phyloP scores from a whole-genome alignment of 257 asterid species.

The Agastache rugosa region DNA sequence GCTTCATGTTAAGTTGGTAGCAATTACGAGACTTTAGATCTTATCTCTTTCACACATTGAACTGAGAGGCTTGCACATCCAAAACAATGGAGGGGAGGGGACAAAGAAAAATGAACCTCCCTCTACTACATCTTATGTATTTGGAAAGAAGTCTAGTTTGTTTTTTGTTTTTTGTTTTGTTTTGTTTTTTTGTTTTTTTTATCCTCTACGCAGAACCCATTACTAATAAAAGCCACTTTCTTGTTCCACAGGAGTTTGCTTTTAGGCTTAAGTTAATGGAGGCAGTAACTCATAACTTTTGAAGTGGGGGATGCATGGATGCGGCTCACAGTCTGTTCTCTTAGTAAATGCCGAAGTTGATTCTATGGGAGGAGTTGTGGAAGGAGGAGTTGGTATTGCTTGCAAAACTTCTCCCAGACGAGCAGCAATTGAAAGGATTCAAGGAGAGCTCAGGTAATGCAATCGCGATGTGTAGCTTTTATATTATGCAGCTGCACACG shows the following conservation, averaged over 20 bases:
- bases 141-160: constrained; percentile 2
- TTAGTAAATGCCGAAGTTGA: constrained; percentile 89
- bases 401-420: constrained; percentile 75
- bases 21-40: background rate
- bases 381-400: constrained; percentile 77
- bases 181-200: too few relatives aligned
- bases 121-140: constrained; percentile 7
- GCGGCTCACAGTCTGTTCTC: constrained; percentile 58
- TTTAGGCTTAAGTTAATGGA: constrained; percentile 51
- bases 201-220: constrained; percentile 26
- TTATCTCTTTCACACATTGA: constrained; percentile 8
- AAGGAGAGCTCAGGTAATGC: constrained; percentile 85
- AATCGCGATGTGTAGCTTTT: constrained; percentile 36
- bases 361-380: constrained; percentile 97
- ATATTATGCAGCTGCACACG: constrained; percentile 22
- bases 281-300: constrained; percentile 51
- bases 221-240: constrained; percentile 15
- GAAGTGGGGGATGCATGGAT: constrained; percentile 75
- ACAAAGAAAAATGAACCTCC: background rate
- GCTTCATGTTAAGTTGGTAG: constrained; percentile 32
- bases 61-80: constrained; percentile 3
- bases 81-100: background rate
- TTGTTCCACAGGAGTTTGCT: constrained; percentile 43
- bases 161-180: too few relatives aligned
- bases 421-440: constrained; percentile 78